These are phyloP conservation scores for Phoma sp. DNA, from an alignment of 2,329 filamentous ascomycete species.

Conservation along the genomic window DNA sequence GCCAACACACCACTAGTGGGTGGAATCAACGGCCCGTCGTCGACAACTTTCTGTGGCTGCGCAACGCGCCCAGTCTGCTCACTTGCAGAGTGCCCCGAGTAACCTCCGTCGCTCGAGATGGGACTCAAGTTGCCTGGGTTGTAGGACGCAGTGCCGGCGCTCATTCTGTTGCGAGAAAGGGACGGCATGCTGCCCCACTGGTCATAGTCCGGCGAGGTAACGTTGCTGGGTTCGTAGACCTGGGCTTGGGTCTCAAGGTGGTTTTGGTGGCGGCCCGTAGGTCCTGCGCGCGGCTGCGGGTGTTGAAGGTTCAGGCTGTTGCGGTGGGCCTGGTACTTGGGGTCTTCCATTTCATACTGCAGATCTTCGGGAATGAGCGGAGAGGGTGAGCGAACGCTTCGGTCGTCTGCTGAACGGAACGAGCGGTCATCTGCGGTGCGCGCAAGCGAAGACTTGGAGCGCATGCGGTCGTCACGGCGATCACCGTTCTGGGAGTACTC, in stretches of 20 bases:
- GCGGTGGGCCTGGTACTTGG: slow-evolving; percentile 82
- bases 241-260: slow-evolving; percentile 76
- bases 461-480: slow-evolving; percentile 63
- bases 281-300: slow-evolving; percentile 76
- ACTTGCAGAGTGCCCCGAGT: slow-evolving; percentile 47
- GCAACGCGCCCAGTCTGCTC: slow-evolving; percentile 52
- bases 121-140: slow-evolving; percentile 44
- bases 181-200: slow-evolving; percentile 57
- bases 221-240: slow-evolving; percentile 60
- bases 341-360: slow-evolving; percentile 60
- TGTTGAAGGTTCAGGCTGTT: slow-evolving; percentile 82
- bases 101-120: slow-evolving; percentile 48
- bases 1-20: slow-evolving; percentile 53
- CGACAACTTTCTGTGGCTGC: slow-evolving; percentile 60
- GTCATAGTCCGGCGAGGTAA: slow-evolving; percentile 51
- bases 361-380: slow-evolving; percentile 62
- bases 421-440: slow-evolving; percentile 20
- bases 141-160: slow-evolving; percentile 40
- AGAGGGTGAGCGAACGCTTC: slow-evolving; percentile 46
- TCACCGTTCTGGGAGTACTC: slow-evolving; percentile 64
- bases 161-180: slow-evolving; percentile 49
- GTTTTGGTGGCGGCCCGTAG: slow-evolving; percentile 75
- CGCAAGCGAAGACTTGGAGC: slow-evolving; percentile 48
- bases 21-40: slow-evolving; percentile 66
- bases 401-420: slow-evolving; percentile 19